Evolutionary conservation across 805 yeast species (phyloP).

Genomic region (Wickerhamiella occidentalis): DNA sequence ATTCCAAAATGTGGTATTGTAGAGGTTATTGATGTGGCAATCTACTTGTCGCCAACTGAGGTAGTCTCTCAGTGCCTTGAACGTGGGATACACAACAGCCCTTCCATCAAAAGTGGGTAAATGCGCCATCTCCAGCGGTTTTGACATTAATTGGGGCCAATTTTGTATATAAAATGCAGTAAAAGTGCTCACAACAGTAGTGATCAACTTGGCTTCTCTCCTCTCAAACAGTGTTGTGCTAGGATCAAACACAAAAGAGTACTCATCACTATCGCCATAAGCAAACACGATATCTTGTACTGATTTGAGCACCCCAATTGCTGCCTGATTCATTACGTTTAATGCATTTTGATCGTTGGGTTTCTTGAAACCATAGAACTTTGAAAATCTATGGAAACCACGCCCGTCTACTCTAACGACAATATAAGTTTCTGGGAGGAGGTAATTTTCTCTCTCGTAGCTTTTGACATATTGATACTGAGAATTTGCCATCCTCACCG

Average conservation of each 20-base stretch:
- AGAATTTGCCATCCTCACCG: conserved; percentile 53
- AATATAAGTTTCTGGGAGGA: conserved; percentile 71
- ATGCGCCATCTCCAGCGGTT: conserved; percentile 37
- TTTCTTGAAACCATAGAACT: conserved; percentile 59
- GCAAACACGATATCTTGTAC: conserved; percentile 69
- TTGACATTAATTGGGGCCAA: conserved; percentile 54
- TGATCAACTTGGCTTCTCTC: conserved; percentile 65
- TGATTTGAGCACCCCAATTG: conserved; percentile 46
- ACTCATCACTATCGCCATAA: conserved; percentile 94
- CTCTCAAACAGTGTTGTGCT: conserved; percentile 66
- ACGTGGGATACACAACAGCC: conserved; percentile 72
- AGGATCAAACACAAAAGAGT: conserved; percentile 60
- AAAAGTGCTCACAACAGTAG: conserved; percentile 72
- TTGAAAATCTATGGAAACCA: conserved; percentile 75
- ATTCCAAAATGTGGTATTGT: conserved; percentile 88
- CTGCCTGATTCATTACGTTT: conserved; percentile 70
- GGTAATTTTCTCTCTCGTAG: conserved; percentile 61
- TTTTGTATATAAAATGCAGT: conserved; percentile 59
- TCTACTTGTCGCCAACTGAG: conserved; percentile 93
- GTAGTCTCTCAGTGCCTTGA: conserved; percentile 56
- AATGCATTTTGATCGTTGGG: conserved; percentile 81
- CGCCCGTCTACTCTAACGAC: conserved; percentile 86
- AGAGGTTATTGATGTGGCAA: conserved; percentile 84
- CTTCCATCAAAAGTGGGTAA: conserved; percentile 87
- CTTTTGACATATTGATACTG: conserved; percentile 74